Conservation (phyloP, 2,329 filamentous ascomycete genomes). For the Fusarium tjaetaba region DNA sequence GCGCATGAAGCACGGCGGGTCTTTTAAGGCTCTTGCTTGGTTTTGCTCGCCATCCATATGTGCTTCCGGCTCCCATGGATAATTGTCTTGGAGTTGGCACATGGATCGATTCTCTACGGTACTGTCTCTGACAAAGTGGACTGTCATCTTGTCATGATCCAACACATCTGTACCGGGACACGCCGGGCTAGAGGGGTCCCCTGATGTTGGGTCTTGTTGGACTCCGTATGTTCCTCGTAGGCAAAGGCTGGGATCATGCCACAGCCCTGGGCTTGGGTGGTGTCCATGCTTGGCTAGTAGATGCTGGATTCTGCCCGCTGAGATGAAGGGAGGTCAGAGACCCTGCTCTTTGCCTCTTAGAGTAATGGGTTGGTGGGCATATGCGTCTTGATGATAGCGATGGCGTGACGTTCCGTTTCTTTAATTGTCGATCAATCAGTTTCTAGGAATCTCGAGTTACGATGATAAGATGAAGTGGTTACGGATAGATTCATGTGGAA, state of each 20-base stretch:
- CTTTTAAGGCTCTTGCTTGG: conserved; percentile 33
- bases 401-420: conserved; percentile 27
- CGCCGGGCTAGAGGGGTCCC: conserved; percentile 35
- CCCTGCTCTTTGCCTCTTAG: conserved; percentile 15
- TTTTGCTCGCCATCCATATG: conserved; percentile 2
- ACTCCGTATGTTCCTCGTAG: conserved; percentile 31
- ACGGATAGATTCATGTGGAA: neutral
- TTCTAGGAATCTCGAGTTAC: neutral
- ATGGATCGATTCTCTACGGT: conserved; percentile 32
- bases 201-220: conserved; percentile 11
- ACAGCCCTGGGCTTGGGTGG: conserved; percentile 30
- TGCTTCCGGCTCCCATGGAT: neutral
- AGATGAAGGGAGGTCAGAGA: conserved; percentile 17
- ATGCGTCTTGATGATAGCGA: neutral
- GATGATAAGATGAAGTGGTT: neutral
- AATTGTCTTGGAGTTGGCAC: neutral
- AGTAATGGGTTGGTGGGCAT: conserved; percentile 4
- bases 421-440: conserved; percentile 17
- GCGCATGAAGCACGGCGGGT: conserved; percentile 42
- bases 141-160: conserved; percentile 42
- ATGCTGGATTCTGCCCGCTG: conserved; percentile 5
- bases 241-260: conserved; percentile 41
- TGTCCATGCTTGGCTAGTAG: conserved; percentile 18
- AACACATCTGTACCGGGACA: conserved; percentile 38
- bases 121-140: conserved; percentile 39